Conservation (phyloP, 2,329 filamentous ascomycete species). For the Pseudogymnoascus sp. region DNA sequence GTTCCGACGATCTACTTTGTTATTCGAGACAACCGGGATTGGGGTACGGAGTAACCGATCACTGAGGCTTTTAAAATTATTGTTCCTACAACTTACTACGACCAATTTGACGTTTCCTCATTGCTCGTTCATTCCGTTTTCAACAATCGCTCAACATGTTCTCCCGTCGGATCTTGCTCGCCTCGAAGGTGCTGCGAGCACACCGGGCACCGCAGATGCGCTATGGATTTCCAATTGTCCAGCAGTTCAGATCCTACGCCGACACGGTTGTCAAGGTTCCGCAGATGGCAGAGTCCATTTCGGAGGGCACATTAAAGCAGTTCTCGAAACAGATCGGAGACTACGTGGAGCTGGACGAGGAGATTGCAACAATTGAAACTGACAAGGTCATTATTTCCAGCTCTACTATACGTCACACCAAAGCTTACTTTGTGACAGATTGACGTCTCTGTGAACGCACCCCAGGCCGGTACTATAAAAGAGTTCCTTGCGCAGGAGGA, state of each 20-base stretch:
- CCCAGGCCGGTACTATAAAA: conserved; percentile 82
- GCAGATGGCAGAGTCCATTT: conserved; percentile 97
- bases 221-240: conserved; percentile 38
- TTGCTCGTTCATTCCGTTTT: not conserved
- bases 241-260: conserved; percentile 59
- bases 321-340: conserved; percentile 91
- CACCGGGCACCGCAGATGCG: conserved; percentile 24
- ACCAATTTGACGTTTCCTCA: not conserved
- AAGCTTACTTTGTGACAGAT: conserved; percentile 50
- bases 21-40: conserved; percentile 1
- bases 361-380: conserved; percentile 97
- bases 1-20: not conserved
- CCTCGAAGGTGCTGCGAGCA: conserved; percentile 28
- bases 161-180: conserved; percentile 26
- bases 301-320: conserved; percentile 92
- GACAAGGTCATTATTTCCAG: conserved; percentile 65
- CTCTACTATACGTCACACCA: not conserved
- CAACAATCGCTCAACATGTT: conserved; percentile 21
- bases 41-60: not conserved
- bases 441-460: conserved; percentile 92
- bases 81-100: not conserved
- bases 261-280: conserved; percentile 89
- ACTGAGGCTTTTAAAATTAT: conserved; percentile 5
- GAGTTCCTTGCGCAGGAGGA: conserved; percentile 89
- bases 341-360: conserved; percentile 89